A percentile compares a stretch with the other conserved stretches of the same genome.
Conservation (phyloP, 768 basidiomycete genomes). For the Boletus rufocinnamomeus region DNA sequence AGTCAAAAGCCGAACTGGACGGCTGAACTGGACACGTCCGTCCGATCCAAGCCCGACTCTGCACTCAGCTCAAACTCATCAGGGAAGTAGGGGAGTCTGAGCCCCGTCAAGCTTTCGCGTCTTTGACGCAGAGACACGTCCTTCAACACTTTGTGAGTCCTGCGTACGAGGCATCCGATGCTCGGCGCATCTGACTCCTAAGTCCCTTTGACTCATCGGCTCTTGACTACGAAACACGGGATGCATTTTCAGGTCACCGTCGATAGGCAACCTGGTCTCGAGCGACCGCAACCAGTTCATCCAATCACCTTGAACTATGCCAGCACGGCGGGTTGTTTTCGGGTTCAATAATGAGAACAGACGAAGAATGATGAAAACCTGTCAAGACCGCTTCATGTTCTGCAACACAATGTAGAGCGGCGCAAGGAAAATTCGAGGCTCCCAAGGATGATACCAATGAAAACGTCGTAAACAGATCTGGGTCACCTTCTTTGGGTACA, state of each 20-base stretch:
- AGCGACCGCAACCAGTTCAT: not conserved
- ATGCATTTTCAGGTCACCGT: not conserved
- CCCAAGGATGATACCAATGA: not conserved
- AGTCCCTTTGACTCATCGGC: too few relatives aligned
- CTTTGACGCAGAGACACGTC: too few relatives aligned
- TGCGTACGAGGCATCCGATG: not conserved
- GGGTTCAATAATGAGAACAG: not conserved
- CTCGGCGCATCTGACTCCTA: not conserved
- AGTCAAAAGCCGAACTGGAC: not conserved
- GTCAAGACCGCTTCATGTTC: not conserved
- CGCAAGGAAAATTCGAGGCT: not conserved
- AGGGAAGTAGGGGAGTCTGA: not conserved
- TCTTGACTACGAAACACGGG: not conserved
- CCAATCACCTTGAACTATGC: not conserved
- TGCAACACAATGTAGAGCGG: not conserved
- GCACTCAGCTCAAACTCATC: not conserved
- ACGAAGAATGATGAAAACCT: not conserved
- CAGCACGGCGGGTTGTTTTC: not conserved
- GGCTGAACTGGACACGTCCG: too few relatives aligned
- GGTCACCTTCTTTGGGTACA: not conserved
- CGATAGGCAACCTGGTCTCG: not conserved
- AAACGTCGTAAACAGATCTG: not conserved
- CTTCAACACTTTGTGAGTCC: not conserved
- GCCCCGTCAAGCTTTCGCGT: not conserved
- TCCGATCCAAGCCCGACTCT: not conserved